These are phyloP conservation scores for Passiflora organensis DNA, from an alignment of 345 rosid genomes.

Conservation along the genomic window DNA sequence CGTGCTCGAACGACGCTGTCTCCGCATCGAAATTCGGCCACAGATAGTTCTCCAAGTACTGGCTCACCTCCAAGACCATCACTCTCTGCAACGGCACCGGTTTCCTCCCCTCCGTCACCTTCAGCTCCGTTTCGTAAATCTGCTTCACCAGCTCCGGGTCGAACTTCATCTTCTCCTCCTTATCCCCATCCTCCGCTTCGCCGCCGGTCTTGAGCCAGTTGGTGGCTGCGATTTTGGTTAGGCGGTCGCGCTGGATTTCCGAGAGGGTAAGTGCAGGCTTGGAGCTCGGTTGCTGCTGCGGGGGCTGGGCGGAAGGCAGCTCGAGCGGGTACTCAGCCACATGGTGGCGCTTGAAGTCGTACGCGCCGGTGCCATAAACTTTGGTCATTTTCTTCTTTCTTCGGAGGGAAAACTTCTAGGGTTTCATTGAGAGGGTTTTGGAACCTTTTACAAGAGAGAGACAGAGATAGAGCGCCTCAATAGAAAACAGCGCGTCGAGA, in stretches of 20 bases:
- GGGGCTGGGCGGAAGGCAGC: slow-evolving; percentile 51
- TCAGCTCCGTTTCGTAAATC: slow-evolving; percentile 74
- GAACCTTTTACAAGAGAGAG: too few relatives aligned
- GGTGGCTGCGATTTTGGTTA: slow-evolving; percentile 73
- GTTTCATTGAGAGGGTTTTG: too few relatives aligned
- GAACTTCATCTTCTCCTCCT: slow-evolving; percentile 47
- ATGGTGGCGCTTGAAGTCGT: slow-evolving; percentile 96
- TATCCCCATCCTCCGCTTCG: slow-evolving; percentile 27
- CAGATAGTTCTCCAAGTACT: slow-evolving; percentile 87
- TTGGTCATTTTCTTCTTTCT: slow-evolving; percentile 47
- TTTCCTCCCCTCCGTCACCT: slow-evolving; percentile 64
- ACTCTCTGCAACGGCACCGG: slow-evolving; percentile 90
- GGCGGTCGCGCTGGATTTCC: slow-evolving; percentile 84
- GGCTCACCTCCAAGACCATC: slow-evolving; percentile 94
- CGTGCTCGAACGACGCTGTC: slow-evolving; percentile 81
- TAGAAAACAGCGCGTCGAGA: too few relatives aligned
- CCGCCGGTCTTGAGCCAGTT: slow-evolving; percentile 60
- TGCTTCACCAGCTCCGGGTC: slow-evolving; percentile 71
- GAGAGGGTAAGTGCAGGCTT: slow-evolving; percentile 68
- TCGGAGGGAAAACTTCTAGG: not conserved
- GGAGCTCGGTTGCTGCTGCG: slow-evolving; percentile 50
- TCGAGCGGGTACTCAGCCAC: slow-evolving; percentile 97
- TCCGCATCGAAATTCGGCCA: slow-evolving; percentile 90
- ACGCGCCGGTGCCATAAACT: slow-evolving; percentile 89
- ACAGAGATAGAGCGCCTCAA: too few relatives aligned